Evolutionary conservation across 768 basidiomycete species (phyloP).

Genomic region (Strobilomyces echinocephalus): DNA sequence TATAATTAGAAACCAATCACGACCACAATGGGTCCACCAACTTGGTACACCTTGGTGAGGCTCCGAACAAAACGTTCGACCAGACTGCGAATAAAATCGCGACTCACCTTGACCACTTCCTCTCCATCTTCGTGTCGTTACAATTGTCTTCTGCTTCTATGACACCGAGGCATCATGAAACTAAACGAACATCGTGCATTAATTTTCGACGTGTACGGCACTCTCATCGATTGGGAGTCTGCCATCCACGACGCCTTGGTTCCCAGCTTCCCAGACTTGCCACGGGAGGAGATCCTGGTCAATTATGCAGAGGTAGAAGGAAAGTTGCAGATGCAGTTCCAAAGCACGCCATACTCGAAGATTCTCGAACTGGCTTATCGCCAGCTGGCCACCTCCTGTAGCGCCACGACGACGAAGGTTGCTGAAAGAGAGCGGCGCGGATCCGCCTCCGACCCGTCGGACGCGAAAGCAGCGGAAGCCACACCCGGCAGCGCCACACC

Average conservation of each 20-base stretch:
- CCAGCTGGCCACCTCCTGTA: slow-evolving; percentile 29
- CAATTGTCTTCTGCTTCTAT: slow-evolving; percentile 16
- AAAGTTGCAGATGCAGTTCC: slow-evolving; percentile 54
- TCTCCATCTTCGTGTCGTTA: neutral
- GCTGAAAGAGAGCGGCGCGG: slow-evolving; percentile 17
- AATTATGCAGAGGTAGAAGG: slow-evolving; percentile 51
- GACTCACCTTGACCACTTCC: neutral
- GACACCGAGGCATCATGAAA: slow-evolving; percentile 2
- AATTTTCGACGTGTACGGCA: slow-evolving; percentile 76
- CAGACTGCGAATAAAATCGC: neutral
- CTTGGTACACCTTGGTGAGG: neutral
- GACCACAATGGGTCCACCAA: too few species aligned
- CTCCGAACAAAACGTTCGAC: neutral
- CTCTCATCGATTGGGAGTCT: slow-evolving; percentile 73
- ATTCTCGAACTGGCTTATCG: slow-evolving; percentile 46
- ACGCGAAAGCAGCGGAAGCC: neutral
- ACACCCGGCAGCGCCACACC: neutral
- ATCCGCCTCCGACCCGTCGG: slow-evolving; percentile 2
- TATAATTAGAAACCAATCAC: too few species aligned
- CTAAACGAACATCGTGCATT: slow-evolving; percentile 36
- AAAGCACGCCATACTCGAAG: slow-evolving; percentile 54
- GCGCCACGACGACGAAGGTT: slow-evolving; percentile 35
- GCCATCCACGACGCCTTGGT: slow-evolving; percentile 53
- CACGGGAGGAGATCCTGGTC: slow-evolving; percentile 39
- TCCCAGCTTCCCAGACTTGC: slow-evolving; percentile 15